Percentiles rank a stretch among this genome's conserved stretches.
Conservation (phyloP, 169 alveolate species). For the Plasmodium berghei region DNA sequence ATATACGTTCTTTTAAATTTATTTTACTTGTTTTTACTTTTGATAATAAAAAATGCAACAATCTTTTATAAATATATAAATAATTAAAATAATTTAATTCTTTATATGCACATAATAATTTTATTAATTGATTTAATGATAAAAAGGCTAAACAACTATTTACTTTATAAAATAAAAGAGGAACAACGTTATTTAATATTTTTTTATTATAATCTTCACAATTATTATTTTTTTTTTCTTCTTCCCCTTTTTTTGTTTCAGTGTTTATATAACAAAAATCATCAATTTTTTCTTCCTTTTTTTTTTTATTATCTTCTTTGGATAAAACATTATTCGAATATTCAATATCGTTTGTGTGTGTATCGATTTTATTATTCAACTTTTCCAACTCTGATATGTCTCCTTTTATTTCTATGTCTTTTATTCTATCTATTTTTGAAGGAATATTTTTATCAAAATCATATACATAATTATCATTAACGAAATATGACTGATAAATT, state of each 20-base stretch:
- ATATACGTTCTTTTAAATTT: constrained; percentile 31
- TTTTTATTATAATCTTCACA: not conserved
- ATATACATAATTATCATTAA: not conserved
- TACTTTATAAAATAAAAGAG: constrained; percentile 55
- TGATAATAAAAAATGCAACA: constrained; percentile 21
- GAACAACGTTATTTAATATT: constrained; percentile 10
- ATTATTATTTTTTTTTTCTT: not conserved
- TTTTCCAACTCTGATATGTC: not conserved
- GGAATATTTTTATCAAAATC: not conserved
- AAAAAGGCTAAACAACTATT: constrained; percentile 68
- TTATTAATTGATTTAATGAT: constrained; percentile 48
- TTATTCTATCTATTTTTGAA: not conserved
- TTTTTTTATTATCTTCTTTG: no score
- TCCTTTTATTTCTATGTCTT: not conserved
- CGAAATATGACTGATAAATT: not conserved
- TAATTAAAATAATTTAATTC: constrained; percentile 72
- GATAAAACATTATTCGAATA: not conserved
- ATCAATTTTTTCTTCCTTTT: not conserved
- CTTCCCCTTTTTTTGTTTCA: not conserved
- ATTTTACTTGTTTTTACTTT: constrained; percentile 38
- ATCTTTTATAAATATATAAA: constrained; percentile 38
- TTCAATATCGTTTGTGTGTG: not conserved
- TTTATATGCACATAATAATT: constrained; percentile 45
- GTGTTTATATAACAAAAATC: not conserved
- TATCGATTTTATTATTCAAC: no score